phyloP scores from a whole-genome alignment of 495 filamentous ascomycete species.

The Clohesyomyces aquaticus region DNA sequence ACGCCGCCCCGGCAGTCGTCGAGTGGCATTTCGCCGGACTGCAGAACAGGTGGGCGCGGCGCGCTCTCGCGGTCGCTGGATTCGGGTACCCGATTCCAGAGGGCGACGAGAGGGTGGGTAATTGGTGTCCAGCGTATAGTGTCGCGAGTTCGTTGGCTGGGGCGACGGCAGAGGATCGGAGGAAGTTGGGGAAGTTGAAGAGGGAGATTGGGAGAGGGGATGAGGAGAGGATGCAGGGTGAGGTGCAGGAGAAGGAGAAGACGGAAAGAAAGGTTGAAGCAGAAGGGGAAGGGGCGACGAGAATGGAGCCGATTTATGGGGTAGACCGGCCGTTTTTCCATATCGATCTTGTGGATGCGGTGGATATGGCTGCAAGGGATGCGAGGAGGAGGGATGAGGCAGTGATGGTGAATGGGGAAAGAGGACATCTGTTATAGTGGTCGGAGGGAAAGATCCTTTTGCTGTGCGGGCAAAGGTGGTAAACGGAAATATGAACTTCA shows the following conservation, averaged over 20 bases:
- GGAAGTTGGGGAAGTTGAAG: not conserved
- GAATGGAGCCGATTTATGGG: constrained; percentile 15
- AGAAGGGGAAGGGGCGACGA: not conserved
- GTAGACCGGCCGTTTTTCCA: constrained; percentile 29
- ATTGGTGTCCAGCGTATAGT: constrained; percentile 25
- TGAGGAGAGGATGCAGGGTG: constrained; percentile 15
- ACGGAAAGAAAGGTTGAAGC: not conserved
- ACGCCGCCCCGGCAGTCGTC: constrained; percentile 10
- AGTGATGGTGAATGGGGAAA: not conserved
- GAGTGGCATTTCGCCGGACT: constrained; percentile 28
- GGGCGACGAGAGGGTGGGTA: not conserved
- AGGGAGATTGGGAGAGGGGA: constrained; percentile 1
- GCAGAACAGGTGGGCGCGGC: constrained; percentile 18
- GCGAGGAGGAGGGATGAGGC: constrained; percentile 20
- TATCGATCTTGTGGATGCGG: constrained; percentile 25
- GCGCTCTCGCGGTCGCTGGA: constrained; percentile 17
- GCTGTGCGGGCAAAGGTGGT: too few relatives aligned
- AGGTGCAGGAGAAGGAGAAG: not conserved
- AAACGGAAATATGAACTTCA: too few relatives aligned
- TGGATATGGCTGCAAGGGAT: constrained; percentile 18
- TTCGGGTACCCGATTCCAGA: constrained; percentile 10
- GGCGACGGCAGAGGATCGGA: constrained; percentile 14
- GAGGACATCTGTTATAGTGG: too few relatives aligned
- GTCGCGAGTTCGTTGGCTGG: constrained; percentile 24
- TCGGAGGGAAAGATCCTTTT: too few relatives aligned